Evolutionary conservation across 2,329 filamentous ascomycete genomes (phyloP), one percentile per base, ranked within the genome.

Genomic region (Clarireedia hainanense): DNA sequence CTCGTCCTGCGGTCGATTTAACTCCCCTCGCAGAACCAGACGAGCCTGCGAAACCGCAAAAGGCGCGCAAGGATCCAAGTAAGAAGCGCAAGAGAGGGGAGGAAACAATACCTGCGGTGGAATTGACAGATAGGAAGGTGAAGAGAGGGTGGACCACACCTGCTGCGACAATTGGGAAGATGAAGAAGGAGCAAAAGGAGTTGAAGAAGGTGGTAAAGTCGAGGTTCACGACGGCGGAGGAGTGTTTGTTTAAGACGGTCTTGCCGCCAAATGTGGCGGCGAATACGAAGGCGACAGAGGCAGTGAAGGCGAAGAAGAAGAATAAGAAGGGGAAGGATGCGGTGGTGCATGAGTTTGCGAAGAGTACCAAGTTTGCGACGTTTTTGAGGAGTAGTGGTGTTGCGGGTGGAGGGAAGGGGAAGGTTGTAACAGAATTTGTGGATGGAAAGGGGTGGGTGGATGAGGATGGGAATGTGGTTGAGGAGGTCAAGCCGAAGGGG

Each of bases 381-480:
- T 96, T 96, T 68, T 71, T 96, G 57, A 89, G 89, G 68, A 75
- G 77, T 5, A 76, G 68, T 43, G 71, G 74, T 5, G 69, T 73
- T 1, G 72, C 71, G 1, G 72, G 73, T 1, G 72, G 71, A 1
- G 72, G 72, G 2, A 71, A 70, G 9, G 69, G 70, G 15, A 76
- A 77, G 47, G 69, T 75, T n/a, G 76, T 77, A 40, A 70, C 76
- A 2, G 83, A 86, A 55, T 96, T 86, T 68, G 80, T 94, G 42
- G 86, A 96, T 53, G 91, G 87, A 23, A 85, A 88, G 65, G 92
- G 92, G 1, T 97, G 94, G 92, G 80, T 96, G 0, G 86, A 96
- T 64, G 81, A 84, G 59, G 76, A 85, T 15, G 91, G 91, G 5
- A 82, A 85, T 55, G 74, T 96, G 1, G 80, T 95, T 2, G 88